Evolutionary conservation across 441 rosid genomes (phyloP), one percentile per base, ranked within the genome.

Genomic region (Jatropha podagrica): DNA sequence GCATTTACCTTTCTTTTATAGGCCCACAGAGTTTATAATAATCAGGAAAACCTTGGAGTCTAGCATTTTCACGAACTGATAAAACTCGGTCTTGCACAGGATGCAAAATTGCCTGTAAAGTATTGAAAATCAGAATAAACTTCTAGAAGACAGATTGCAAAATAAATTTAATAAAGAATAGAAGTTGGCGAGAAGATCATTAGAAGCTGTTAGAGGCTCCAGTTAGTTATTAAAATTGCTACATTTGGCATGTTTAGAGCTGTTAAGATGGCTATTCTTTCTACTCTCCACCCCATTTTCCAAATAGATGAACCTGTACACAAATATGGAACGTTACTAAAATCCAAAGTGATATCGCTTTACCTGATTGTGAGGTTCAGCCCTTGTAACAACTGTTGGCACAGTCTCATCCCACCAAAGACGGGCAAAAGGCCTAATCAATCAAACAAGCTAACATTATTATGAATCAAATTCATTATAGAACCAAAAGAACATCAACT

Each of bases 361-460:
- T 4, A 91, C 95, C 90, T 92, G 94, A 71, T 90, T 92, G 49
- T 94, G 98, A 2, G 97, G 96, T 51, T 89, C 93, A 0, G 91
- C 91, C 69, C 94, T 74, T 0, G 96, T 91, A 5, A 94, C 91
- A n/a, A 92, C 97, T 1, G 96, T 94, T 27, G 94, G 85, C 5
- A 94, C 96, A 2, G 88, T 94, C 72, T 90, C 93, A 68, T 94
- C 96, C 98, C 93, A 89, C 97, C 94, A 94, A 18, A 89, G 79
- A 23, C 96, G 94, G 41, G 85, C 96, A 67, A 94, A 94, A 0
- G 93, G 94, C 73, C 96, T 92, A 65, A 26, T 78, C 46, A 65
- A 32, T 48, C 72, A 59, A 5, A 66, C 42, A 67, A 42, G 59
- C 52, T 63, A 52, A 49, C 7, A 73, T 38, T n/a, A 46, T 56